Base-by-base conservation (phyloP, 2,329 filamentous ascomycete genomes). In the Mariannaea elegans region DNA sequence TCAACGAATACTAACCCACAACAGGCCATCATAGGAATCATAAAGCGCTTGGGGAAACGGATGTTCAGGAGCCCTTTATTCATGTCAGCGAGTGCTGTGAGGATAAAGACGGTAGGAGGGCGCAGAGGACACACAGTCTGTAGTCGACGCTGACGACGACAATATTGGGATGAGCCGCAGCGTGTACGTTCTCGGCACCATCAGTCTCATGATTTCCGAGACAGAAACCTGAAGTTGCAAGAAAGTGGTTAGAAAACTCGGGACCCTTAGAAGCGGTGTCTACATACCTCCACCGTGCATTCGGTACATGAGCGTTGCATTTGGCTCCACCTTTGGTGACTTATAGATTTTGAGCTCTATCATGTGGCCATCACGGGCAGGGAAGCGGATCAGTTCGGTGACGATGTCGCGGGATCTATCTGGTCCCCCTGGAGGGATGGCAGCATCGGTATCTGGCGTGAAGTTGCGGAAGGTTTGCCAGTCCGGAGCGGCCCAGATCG, bases 71-170 rank as follows among this genome's bases (percentile, higher is more conserved):
- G 67, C 64, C 6, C 68, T 71, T 3, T 4, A 10, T 10, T 27
- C 24, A 27, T 27, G 9, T 27, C 9, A 27, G 24, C 24, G 9
- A 27, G 6, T 27, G 6, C 6, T 27, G 24, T 9, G 6, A 27
- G 24, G 24, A 27, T 27, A 5, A 27, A 9, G 24, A 27, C 24
- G 9, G 9, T 27, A 5, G 7, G 6, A 36, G 27, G 27, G 27
- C 14, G 1, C 14, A 1, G 1, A n/a, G 19, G 10, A 51, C 68
- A 44, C 13, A 68, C 68, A 39, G 24, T 16, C 68, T 36, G 14
- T 71, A 71, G 5, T 68, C 60, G 1, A 71, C 61, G 13, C 69
- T 71, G 1, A 66, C 69, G 1, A 71, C 66, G 1, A 71, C 54
- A 9, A 71, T 61, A 2, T 60, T 42, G 12, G 49, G 39, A 6